Base-by-base conservation (phyloP, 192 early-diverging fungal genomes). In the Backusella tarrabulga region DNA sequence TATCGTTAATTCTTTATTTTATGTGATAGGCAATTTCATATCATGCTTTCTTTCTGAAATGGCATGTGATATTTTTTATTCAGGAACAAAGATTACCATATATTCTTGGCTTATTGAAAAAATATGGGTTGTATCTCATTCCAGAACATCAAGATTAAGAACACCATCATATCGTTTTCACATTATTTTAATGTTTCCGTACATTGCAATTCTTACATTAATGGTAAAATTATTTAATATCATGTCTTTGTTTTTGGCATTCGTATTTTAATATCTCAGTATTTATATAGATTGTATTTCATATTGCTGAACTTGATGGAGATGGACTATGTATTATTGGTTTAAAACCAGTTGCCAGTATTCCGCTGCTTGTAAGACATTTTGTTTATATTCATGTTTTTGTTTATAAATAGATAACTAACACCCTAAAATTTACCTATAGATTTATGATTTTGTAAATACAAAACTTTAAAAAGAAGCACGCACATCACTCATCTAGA, bases 51-150 rank as follows among this genome's bases (percentile, higher is more conserved):
- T 85, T 4, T 82, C 83, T 0, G 77, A 83, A 42, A 75, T 83
- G 38, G 40, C 76, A 32, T 87, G 86, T 14, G 84, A 83, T 75
- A 32, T 83, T 23, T 83, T 87, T 73, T 87, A 87, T 75, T 77
- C 79, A 7, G 42, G 63, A 2, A 82, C 82, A 34, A 87, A 87
- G 41, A 54, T 87, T 2, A 72, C 78, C 7, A 85, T 85, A 32
- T 87, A 87, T 77, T 69, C 81, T 8, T 87, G 79, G 79, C 73
- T 83, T 34, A 72, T 77, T 67, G 82, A 83, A 36, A 76, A 77
- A 52, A 76, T 83, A 4, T 83, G 82, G 82, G 73, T 80, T 19
- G 79, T 83, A 1, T 73, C 63, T 21, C 67, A 75, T 46, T 63
- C 71, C 15, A 72, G 72, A 34, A 71, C 72, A 66, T 50, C 72